Evolutionary conservation across 106 monocot species (phyloP), one percentile per base, ranked within the genome.

Genomic region (Vanilla planifolia): DNA sequence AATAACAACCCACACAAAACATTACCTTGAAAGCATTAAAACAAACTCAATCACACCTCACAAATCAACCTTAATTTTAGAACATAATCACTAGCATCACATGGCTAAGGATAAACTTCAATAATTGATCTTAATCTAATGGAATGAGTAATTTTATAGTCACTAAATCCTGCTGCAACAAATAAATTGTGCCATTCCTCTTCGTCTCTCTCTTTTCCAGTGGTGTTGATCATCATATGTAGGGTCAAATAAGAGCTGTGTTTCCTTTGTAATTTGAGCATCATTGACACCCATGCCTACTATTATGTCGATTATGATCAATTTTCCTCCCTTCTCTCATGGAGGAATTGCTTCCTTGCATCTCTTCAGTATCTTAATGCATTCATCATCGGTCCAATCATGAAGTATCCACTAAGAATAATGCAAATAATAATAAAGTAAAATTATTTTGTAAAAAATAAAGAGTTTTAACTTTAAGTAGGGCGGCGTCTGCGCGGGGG

Each of bases 231-330:
- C 67, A 67, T 57, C 67, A 67, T 67, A 10, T 67, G 32, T 14
- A 57, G 37, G n/a, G 11, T 67, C 67, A 9, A 67, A 67, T 10
- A 55, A 21, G 39, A 45, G 55, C 30, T 67, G 67, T 3, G 65
- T 66, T 21, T 66, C 52, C 32, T 7, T 1, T 0, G 55, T 32
- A 32, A 33, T 33, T 6, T 32, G 32, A 17, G 55, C 6, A n/a
- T n/a, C n/a, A 5, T 17, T 30, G 16, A 17, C 47, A 5, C 35
- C 61, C 2, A 59, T 29, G 20, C 48, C 53, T 9, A 69, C 34
- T 11, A 73, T 63, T 45, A 65, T 67, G 0, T 79, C 69, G 3
- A 70, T 61, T 25, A 61, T 61, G 4, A 70, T 70, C 51, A 70
- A 60, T 48, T 70, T 59, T 28, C 70, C 70, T 2, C 70, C 70